Conservation (phyloP, 306 rosid species). For the Cicer pinnatifidum region DNA sequence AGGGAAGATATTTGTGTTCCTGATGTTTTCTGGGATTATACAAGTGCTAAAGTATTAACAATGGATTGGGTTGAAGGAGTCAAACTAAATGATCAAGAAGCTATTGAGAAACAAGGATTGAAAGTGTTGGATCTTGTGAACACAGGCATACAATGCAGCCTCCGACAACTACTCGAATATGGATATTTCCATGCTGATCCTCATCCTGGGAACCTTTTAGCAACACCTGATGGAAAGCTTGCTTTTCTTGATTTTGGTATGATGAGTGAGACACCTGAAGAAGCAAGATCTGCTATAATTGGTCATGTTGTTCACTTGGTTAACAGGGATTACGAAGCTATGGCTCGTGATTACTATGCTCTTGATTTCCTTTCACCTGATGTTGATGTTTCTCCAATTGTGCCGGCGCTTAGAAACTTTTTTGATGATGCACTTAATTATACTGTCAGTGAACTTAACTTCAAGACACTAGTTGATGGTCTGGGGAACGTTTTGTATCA, state of each 20-base stretch:
- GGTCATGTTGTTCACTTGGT: conserved; percentile 98
- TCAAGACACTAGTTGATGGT: conserved; percentile 91
- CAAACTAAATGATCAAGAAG: conserved; percentile 83
- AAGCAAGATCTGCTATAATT: conserved; percentile 83
- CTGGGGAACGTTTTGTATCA: conserved; percentile 86
- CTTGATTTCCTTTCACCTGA: conserved; percentile 79
- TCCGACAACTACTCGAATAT: conserved; percentile 87
- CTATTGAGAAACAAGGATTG: conserved; percentile 84
- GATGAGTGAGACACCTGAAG: conserved; percentile 98
- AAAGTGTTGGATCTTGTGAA: conserved; percentile 83
- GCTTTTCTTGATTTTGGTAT: conserved; percentile 96
- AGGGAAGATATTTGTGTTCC: conserved; percentile 85
- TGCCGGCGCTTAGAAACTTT: conserved; percentile 83
- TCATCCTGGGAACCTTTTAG: conserved; percentile 94
- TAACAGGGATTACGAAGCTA: conserved; percentile 91
- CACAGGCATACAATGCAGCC: conserved; percentile 93
- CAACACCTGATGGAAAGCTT: conserved; percentile 88
- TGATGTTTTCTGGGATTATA: conserved; percentile 89
- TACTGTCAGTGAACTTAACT: conserved; percentile 93
- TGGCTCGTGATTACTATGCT: conserved; percentile 93
- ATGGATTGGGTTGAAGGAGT: conserved; percentile 97
- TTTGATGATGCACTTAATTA: conserved; percentile 87
- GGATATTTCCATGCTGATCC: conserved; percentile 98
- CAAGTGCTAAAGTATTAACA: conserved; percentile 79
- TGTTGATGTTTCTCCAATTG: conserved; percentile 88